A percentile compares a stretch with the other conserved stretches of the same genome.
These are phyloP conservation scores for Mortierella sp. DNA, from an alignment of 371 early-diverging fungal species.

Conservation along the genomic window DNA sequence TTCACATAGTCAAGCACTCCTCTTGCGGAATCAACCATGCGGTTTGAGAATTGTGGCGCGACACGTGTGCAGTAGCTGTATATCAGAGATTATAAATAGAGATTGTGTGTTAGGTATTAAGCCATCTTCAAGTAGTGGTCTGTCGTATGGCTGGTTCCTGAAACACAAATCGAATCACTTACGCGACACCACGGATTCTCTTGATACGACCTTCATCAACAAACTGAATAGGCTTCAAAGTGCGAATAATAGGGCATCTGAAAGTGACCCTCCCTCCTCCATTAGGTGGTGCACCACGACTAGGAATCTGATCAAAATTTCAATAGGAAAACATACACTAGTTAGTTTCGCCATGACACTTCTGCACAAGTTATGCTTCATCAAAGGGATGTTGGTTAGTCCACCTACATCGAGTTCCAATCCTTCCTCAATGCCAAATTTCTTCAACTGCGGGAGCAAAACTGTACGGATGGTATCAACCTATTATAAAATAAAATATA, in stretches of 20 bases:
- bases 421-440: conserved; percentile 88
- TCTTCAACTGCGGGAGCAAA: conserved; percentile 82
- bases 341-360: too few species aligned
- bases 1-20: conserved; percentile 90
- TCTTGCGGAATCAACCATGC: conserved; percentile 92
- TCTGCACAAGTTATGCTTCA: too few species aligned
- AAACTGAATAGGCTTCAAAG: conserved; percentile 86
- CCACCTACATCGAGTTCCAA: conserved; percentile 82
- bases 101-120: too few species aligned
- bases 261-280: conserved; percentile 96
- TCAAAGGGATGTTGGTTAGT: too few species aligned
- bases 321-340: neutral
- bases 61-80: conserved; percentile 81
- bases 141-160: too few species aligned
- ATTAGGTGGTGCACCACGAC: conserved; percentile 94
- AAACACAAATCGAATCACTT: conserved; percentile 44
- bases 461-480: conserved; percentile 95
- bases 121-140: too few species aligned
- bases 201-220: conserved; percentile 89
- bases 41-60: conserved; percentile 95
- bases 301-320: conserved; percentile 70
- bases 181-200: conserved; percentile 96
- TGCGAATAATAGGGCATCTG: conserved; percentile 83
- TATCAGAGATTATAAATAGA: neutral
- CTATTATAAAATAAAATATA: conserved; percentile 57